Percentiles rank a stretch among this genome's conserved stretches.
Conservation (phyloP, 2,329 filamentous ascomycete species). For the Penicillium sp. region DNA sequence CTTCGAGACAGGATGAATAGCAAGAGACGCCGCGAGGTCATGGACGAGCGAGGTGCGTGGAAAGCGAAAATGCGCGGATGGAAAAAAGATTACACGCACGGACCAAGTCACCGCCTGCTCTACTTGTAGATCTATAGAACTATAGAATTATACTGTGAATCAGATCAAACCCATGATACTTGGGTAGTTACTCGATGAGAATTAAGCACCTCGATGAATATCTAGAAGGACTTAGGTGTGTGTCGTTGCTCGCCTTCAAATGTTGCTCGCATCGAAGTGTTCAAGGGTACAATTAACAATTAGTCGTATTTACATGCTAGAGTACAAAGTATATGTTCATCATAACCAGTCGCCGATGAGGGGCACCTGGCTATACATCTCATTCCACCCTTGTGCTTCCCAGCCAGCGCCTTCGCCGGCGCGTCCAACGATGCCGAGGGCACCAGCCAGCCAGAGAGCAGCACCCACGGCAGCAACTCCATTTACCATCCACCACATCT, state of each 20-base stretch:
- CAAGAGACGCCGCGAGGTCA: constrained; percentile 11
- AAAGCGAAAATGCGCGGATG: constrained; percentile 8
- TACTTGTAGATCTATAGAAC: not conserved
- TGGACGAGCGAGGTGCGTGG: constrained; percentile 5
- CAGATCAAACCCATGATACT: not conserved
- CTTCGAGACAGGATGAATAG: constrained; percentile 2
- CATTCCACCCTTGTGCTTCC: constrained; percentile 75
- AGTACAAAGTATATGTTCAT: constrained; percentile 12
- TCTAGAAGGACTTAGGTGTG: not conserved
- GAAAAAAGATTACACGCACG: constrained; percentile 22
- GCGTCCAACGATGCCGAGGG: constrained; percentile 70
- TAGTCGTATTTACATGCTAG: constrained; percentile 1
- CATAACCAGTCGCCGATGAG: constrained; percentile 52
- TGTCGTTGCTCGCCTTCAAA: not conserved
- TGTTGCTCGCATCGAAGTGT: no score
- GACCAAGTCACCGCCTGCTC: constrained; percentile 11
- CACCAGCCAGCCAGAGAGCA: constrained; percentile 74
- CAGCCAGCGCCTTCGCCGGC: constrained; percentile 68
- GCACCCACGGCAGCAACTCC: constrained; percentile 55
- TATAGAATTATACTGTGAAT: no score
- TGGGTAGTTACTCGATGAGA: not conserved
- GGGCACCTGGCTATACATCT: constrained; percentile 61
- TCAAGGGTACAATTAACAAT: constrained; percentile 2
- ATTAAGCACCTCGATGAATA: not conserved
- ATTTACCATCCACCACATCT: constrained; percentile 69